Conservation (phyloP, 139 green algal genomes). For the Astrephomene gubernaculifera region DNA sequence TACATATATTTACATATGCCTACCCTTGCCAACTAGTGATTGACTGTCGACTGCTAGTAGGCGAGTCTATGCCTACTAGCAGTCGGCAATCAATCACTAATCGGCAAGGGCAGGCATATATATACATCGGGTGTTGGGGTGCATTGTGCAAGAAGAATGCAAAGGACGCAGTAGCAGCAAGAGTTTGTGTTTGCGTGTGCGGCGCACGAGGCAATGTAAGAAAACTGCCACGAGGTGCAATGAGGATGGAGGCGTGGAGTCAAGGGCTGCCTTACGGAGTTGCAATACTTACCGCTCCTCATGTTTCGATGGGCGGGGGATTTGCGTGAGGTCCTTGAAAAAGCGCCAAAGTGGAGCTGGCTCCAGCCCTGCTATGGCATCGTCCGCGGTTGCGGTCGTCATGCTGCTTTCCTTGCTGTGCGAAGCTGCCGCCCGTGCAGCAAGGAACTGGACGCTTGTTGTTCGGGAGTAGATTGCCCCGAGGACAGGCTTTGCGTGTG, state of each 20-base stretch:
- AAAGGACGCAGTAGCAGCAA: neutral
- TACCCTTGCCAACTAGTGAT: neutral
- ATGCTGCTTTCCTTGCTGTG: no score
- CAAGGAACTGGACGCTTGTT: neutral
- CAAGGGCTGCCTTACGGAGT: neutral
- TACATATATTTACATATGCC: neutral
- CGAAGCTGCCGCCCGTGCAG: no score
- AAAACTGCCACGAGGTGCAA: neutral
- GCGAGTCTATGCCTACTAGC: no score
- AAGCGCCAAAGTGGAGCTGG: constrained; percentile 12
- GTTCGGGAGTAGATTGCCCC: neutral
- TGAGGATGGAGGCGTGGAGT: neutral
- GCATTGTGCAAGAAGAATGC: neutral
- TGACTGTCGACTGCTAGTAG: no score
- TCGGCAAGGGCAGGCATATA: neutral
- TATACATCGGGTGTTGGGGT: neutral
- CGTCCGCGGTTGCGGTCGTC: no score
- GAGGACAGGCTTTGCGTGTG: neutral
- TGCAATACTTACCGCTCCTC: constrained; percentile 63
- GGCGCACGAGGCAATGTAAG: neutral
- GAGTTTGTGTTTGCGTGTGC: neutral
- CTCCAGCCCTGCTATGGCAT: neutral
- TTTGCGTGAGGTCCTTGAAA: constrained; percentile 37
- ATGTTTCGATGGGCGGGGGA: constrained; percentile 75
- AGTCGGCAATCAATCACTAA: neutral